Percentiles rank a stretch among this genome's conserved stretches.
Conservation (phyloP, 2,329 filamentous ascomycete genomes). For the Magnaporthiopsis incrustans region DNA sequence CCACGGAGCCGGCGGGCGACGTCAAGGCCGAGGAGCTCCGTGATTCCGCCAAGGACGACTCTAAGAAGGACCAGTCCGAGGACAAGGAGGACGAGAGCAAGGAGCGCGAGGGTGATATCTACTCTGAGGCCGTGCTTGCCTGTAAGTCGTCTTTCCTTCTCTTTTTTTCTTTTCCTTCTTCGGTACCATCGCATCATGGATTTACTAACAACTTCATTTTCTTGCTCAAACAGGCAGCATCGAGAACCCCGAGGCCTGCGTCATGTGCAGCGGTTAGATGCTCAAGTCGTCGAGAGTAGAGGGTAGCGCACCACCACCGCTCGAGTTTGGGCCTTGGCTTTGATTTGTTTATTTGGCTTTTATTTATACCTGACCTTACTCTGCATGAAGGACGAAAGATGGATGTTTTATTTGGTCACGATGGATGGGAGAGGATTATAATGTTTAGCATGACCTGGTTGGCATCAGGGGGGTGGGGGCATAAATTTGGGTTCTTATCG, state of each 20-base stretch:
- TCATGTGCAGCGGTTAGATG: slow-evolving; percentile 90
- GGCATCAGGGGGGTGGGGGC: neutral
- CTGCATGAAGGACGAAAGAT: neutral
- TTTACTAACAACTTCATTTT: neutral
- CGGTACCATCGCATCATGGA: neutral
- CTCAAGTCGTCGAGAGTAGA: neutral
- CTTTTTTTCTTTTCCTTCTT: neutral
- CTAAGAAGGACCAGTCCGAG: slow-evolving; percentile 57
- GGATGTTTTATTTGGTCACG: neutral
- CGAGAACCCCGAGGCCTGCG: slow-evolving; percentile 87
- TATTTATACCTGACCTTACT: neutral
- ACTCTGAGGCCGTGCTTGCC: slow-evolving; percentile 81
- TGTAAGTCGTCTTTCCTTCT: slow-evolving; percentile 56
- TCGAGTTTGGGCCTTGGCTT: neutral
- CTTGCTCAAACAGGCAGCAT: slow-evolving; percentile 61
- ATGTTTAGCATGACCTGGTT: neutral
- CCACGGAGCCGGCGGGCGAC: slow-evolving; percentile 56
- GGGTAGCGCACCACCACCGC: neutral
- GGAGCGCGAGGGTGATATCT: slow-evolving; percentile 83
- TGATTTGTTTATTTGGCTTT: neutral
- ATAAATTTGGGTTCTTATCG: neutral
- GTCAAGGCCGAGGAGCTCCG: slow-evolving; percentile 59
- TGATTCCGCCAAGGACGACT: slow-evolving; percentile 39
- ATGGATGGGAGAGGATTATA: neutral
- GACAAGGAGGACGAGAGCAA: slow-evolving; percentile 64